Percentiles rank a stretch among this genome's conserved stretches.
Conservation (phyloP, 768 basidiomycete genomes). For the Rhodotorula babjevae region DNA sequence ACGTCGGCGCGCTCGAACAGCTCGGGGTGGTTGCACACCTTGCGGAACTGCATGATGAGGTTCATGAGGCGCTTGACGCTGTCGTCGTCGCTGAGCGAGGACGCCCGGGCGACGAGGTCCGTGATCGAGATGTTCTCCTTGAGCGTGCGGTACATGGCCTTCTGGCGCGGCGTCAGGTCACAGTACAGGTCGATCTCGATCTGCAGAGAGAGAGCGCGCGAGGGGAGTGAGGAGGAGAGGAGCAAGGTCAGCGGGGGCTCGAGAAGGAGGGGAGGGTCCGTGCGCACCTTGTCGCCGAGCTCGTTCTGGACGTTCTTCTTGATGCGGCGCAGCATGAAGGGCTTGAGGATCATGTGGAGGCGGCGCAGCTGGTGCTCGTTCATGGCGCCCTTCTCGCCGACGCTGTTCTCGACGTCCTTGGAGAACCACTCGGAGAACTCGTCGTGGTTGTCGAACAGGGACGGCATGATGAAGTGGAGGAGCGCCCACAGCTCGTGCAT, state of each 20-base stretch:
- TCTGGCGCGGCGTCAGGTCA: slow-evolving; percentile 87
- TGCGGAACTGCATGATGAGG: slow-evolving; percentile 99
- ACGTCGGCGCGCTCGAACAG: slow-evolving; percentile 97
- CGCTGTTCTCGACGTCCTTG: slow-evolving; percentile 94
- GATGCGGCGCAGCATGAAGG: slow-evolving; percentile 95
- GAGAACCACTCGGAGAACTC: slow-evolving; percentile 99
- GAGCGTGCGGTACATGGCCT: slow-evolving; percentile 79
- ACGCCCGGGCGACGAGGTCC: slow-evolving; percentile 87
- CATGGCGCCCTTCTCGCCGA: slow-evolving; percentile 76
- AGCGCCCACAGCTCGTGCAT: slow-evolving; percentile 99
- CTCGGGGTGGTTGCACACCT: slow-evolving; percentile 98
- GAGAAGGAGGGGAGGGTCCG: neutral
- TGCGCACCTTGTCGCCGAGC: slow-evolving; percentile 85
- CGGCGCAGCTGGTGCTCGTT: slow-evolving; percentile 93
- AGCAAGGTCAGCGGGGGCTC: neutral
- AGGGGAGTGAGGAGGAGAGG: neutral
- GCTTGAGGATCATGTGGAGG: slow-evolving; percentile 96
- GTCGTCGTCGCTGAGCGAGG: slow-evolving; percentile 76
- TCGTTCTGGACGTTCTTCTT: slow-evolving; percentile 99
- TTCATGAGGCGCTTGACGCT: slow-evolving; percentile 96
- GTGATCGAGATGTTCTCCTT: slow-evolving; percentile 90
- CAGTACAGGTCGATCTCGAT: slow-evolving; percentile 95
- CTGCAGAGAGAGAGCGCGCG: too few species aligned
- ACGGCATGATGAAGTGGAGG: slow-evolving; percentile 99
- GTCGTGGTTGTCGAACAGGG: slow-evolving; percentile 95